Percentiles rank a stretch among this genome's conserved stretches.
Evolutionary conservation across 306 rosid genomes (phyloP).

Genomic region (Trifolium pratense): DNA sequence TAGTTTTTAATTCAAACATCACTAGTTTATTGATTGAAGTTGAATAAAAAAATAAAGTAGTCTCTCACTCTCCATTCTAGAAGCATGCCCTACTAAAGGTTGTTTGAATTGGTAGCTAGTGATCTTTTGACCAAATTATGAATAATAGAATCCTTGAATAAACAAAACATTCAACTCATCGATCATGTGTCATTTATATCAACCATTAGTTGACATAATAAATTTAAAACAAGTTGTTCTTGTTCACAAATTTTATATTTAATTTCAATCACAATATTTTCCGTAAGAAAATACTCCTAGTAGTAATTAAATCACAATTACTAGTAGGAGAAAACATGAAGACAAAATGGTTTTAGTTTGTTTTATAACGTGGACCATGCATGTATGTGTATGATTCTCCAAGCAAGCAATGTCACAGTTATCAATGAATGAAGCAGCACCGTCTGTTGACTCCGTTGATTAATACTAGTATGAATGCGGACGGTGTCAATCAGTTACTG

Average conservation of each 20-base stretch:
- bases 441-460: constrained; percentile 34
- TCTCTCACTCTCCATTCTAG: constrained; percentile 21
- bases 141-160: neutral
- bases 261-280: neutral
- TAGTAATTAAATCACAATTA: too few relatives aligned
- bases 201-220: neutral
- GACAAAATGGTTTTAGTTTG: constrained; percentile 7
- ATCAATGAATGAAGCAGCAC: constrained; percentile 44
- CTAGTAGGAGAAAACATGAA: too few relatives aligned
- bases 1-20: neutral
- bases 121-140: constrained; percentile 26
- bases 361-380: constrained; percentile 30
- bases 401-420: neutral
- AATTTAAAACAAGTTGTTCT: neutral
- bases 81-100: constrained; percentile 22
- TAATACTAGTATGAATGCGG: constrained; percentile 18
- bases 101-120: constrained; percentile 14
- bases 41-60: neutral
- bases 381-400: neutral
- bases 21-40: neutral
- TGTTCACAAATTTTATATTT: neutral
- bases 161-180: neutral
- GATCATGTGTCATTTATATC: neutral
- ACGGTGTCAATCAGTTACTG: constrained; percentile 2
- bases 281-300: neutral